Conservation (phyloP, 108 stramenopile species). For the Nannochloropsis granulata region DNA sequence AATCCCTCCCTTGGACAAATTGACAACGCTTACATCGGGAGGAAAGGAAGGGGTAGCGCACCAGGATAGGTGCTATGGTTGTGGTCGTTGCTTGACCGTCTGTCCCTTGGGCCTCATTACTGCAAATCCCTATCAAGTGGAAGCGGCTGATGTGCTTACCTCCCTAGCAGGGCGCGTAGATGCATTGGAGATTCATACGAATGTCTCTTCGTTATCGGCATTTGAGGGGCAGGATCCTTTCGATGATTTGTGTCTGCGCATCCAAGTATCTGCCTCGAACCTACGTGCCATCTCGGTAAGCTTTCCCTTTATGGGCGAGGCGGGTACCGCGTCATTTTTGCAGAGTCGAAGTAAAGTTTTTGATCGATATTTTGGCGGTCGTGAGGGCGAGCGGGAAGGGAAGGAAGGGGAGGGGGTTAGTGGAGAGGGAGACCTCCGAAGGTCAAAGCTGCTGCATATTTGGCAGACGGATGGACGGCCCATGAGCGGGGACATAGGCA, state of each 20-base stretch:
- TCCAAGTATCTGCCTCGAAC: background rate
- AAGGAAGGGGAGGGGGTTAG: background rate
- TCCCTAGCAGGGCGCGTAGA: background rate
- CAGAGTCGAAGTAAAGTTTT: background rate
- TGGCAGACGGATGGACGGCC: slow-evolving; percentile 36
- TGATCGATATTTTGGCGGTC: background rate
- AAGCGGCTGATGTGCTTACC: background rate
- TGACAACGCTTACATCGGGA: background rate
- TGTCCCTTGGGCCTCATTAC: slow-evolving; percentile 34
- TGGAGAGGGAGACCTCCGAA: background rate
- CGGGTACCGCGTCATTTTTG: background rate
- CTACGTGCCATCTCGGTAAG: background rate
- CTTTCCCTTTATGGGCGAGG: background rate
- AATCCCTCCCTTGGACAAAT: background rate
- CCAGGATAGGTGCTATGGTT: slow-evolving; percentile 27
- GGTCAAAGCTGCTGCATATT: background rate
- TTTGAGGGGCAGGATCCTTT: background rate
- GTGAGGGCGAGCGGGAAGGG: background rate
- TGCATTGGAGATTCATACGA: slow-evolving; percentile 3
- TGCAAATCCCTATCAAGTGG: slow-evolving; percentile 5
- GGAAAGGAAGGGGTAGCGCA: background rate
- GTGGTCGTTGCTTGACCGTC: slow-evolving; percentile 32
- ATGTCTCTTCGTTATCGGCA: background rate
- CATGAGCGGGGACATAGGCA: slow-evolving; percentile 38
- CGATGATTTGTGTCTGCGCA: background rate